A percentile compares a stretch with the other conserved stretches of the same genome.
These are phyloP conservation scores for Paramecium primaurelia DNA, from an alignment of 73 alveolate species.

Conservation along the genomic window DNA sequence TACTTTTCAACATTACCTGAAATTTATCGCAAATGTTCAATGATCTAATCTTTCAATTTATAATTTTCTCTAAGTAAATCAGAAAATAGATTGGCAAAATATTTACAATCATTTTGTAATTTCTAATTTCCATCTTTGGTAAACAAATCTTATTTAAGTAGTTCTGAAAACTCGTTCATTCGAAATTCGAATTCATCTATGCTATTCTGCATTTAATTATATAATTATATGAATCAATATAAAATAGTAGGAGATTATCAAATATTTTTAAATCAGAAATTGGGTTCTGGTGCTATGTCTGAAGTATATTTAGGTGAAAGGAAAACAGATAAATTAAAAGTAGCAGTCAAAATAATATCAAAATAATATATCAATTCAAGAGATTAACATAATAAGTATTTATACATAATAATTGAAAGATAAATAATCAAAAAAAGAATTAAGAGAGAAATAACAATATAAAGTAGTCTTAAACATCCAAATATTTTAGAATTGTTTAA, in stretches of 20 bases:
- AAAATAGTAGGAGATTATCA: neutral
- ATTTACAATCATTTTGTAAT: neutral
- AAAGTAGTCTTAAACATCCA: neutral
- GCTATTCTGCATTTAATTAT: neutral
- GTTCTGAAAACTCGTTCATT: neutral
- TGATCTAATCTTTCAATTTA: constrained; percentile 15
- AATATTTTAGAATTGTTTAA: neutral
- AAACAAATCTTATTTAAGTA: neutral
- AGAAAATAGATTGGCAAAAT: neutral
- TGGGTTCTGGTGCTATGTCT: neutral
- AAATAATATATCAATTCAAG: neutral
- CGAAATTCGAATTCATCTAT: constrained; percentile 18
- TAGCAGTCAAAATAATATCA: neutral
- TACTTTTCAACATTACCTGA: neutral
- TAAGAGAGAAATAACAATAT: neutral
- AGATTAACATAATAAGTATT: neutral
- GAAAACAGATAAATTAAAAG: neutral
- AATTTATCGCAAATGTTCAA: neutral
- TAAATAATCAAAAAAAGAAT: neutral
- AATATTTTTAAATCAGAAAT: neutral
- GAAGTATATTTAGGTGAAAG: neutral
- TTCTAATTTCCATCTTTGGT: neutral
- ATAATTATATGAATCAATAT: neutral
- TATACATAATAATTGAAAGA: neutral
- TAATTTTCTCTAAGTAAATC: neutral